These are phyloP conservation scores for Flueggea neowawraea DNA, from an alignment of 441 rosid genomes.

Conservation along the genomic window DNA sequence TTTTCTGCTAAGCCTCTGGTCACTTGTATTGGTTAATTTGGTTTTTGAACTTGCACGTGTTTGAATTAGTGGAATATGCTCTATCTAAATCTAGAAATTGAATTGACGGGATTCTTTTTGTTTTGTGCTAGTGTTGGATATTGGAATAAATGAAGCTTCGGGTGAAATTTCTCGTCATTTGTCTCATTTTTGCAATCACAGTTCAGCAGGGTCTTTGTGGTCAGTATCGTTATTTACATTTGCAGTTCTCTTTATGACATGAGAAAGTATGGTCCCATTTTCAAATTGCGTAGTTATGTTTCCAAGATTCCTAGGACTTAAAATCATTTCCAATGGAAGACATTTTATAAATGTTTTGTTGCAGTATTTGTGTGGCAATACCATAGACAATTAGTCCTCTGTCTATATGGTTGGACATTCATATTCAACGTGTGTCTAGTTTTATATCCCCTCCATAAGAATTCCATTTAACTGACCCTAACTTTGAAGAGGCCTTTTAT, in stretches of 20 bases:
- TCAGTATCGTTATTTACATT: conserved; percentile 24
- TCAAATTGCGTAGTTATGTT: not conserved
- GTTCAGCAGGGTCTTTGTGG: conserved; percentile 62
- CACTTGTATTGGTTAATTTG: not conserved
- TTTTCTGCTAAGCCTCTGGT: not conserved
- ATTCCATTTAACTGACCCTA: too few relatives aligned
- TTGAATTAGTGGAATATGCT: conserved; percentile 1
- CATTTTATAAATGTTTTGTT: too few relatives aligned
- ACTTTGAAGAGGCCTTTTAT: too few relatives aligned
- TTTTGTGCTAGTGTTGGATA: conserved; percentile 20
- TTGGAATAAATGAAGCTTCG: conserved; percentile 52
- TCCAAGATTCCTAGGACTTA: too few relatives aligned
- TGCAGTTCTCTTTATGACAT: not conserved
- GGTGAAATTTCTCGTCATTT: conserved; percentile 34
- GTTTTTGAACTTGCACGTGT: not conserved
- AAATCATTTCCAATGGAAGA: too few relatives aligned
- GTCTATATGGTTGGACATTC: too few relatives aligned
- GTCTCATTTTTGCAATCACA: conserved; percentile 42
- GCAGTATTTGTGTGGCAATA: too few relatives aligned
- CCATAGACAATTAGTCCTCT: too few relatives aligned
- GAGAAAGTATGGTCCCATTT: not conserved
- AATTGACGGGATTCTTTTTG: conserved; percentile 14
- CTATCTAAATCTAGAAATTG: conserved; percentile 7
- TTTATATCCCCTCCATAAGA: too few relatives aligned
- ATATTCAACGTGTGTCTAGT: too few relatives aligned